Conservation (phyloP, 2,329 filamentous ascomycete genomes). For the Tolypocladium paradoxum region DNA sequence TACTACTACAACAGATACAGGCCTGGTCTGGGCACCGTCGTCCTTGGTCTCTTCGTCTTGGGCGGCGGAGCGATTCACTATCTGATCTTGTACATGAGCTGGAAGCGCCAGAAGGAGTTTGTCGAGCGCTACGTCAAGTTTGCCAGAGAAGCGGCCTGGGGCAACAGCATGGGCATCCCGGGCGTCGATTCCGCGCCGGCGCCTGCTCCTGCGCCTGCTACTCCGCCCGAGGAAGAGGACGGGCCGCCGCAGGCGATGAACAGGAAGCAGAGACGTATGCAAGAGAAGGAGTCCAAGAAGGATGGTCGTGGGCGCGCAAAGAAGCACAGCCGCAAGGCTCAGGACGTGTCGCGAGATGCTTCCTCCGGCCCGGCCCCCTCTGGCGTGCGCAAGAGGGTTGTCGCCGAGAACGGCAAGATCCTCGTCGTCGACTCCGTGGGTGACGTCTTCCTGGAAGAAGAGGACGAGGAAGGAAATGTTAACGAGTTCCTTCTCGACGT, state of each 20-base stretch:
- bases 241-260: conserved; percentile 54
- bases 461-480: conserved; percentile 74
- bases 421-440: conserved; percentile 85
- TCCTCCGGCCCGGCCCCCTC: conserved; percentile 45
- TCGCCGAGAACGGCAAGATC: conserved; percentile 91
- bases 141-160: conserved; percentile 81
- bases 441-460: conserved; percentile 90
- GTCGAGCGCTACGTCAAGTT: conserved; percentile 86
- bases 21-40: conserved; percentile 76
- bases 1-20: conserved; percentile 97
- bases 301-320: conserved; percentile 44
- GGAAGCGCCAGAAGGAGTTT: conserved; percentile 84
- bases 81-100: conserved; percentile 70
- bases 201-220: conserved; percentile 31
- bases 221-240: conserved; percentile 35
- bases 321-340: conserved; percentile 26
- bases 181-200: conserved; percentile 43
- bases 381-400: conserved; percentile 75
- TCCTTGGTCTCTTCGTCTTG: conserved; percentile 70
- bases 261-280: conserved; percentile 44
- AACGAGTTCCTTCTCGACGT: conserved; percentile 84
- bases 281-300: conserved; percentile 38
- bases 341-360: conserved; percentile 28
- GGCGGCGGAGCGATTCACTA: conserved; percentile 84
- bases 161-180: conserved; percentile 65